Base-by-base conservation (phyloP, 192 early-diverging fungal species). In the Backusella mclennaniae region DNA sequence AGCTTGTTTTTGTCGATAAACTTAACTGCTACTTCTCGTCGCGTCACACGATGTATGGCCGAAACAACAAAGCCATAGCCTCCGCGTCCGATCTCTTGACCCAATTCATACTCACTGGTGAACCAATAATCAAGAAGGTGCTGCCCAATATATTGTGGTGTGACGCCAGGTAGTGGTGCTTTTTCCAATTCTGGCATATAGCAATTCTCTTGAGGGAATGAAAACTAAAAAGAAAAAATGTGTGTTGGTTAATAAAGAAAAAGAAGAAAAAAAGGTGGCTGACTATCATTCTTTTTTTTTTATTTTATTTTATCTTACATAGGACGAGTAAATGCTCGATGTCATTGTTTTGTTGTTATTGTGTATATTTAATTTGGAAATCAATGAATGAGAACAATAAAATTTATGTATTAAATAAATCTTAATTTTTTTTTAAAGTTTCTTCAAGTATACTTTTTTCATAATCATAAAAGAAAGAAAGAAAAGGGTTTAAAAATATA, bases 11-110 rank as follows among this genome's bases (percentile, higher is more conserved):
- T 84, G 66, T 87, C 81, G 63, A 94, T 94, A 46, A 94, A 89
- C 77, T 94, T 94, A 46, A 94, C 92, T 2, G 93, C 93, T 4
- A 92, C 90, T 67, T 89, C 86, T 31, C 75, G 76, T 2, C 77
- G 74, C 69, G 89, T 89, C 9, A 77, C 59, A 12, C 77, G 81
- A 63, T 88, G 82, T 11, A 85, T 82, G 6, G 90, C 90, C 2
- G 85, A 84, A 8, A 90, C 74, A 0, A 92, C 92, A 77, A 90
- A 87, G 4, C 91, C 92, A 74, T 90, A 90, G 4, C 90, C 92
- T 23, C 92, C 92, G 26, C 82, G 85, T 15, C 91, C 91, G 21
- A 92, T 84, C 44, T 87, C 87, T 38, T 87, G 77, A 3, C 81
- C 82, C 0, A 87, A 77, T 1, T 73, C 83, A 31, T 87, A 88